A percentile compares a stretch with the other conserved stretches of the same genome.
Evolutionary conservation across 177 flowering plant genomes (phyloP).

Genomic region (Vitis hybrid): DNA sequence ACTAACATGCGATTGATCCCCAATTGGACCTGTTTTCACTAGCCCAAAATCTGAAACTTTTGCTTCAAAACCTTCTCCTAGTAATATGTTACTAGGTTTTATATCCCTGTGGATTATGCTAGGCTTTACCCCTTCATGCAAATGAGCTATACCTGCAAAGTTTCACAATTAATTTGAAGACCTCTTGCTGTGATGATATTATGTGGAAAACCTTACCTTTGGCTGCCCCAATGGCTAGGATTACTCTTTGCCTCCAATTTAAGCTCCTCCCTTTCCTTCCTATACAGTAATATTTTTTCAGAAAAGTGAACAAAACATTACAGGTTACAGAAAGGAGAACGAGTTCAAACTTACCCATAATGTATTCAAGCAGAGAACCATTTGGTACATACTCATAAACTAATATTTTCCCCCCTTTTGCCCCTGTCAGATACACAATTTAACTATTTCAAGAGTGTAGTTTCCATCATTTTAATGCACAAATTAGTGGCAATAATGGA

Average conservation of each 20-base stretch:
- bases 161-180: too few relatives aligned
- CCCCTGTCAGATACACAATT: slow-evolving; percentile 27
- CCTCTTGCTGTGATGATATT: too few relatives aligned
- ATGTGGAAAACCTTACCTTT: slow-evolving; percentile 38
- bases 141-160: slow-evolving; percentile 55
- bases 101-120: slow-evolving; percentile 76
- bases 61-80: slow-evolving; percentile 60
- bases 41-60: slow-evolving; percentile 79
- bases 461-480: not conserved
- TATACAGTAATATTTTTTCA: slow-evolving; percentile 6
- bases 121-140: slow-evolving; percentile 64
- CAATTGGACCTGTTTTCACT: slow-evolving; percentile 60
- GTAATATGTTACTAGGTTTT: slow-evolving; percentile 72
- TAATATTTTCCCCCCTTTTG: slow-evolving; percentile 34
- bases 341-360: slow-evolving; percentile 40
- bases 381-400: slow-evolving; percentile 69
- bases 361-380: slow-evolving; percentile 67
- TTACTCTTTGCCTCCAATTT: slow-evolving; percentile 75
- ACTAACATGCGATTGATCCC: slow-evolving; percentile 71
- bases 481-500: not conserved
- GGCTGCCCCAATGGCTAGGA: slow-evolving; percentile 71
- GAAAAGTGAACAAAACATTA: not conserved
- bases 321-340: not conserved
- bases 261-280: slow-evolving; percentile 52
- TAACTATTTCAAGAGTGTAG: not conserved